A percentile compares a stretch with the other conserved stretches of the same genome.
These are phyloP conservation scores for Corymbia citriodora DNA, from an alignment of 441 rosid species.

Conservation along the genomic window DNA sequence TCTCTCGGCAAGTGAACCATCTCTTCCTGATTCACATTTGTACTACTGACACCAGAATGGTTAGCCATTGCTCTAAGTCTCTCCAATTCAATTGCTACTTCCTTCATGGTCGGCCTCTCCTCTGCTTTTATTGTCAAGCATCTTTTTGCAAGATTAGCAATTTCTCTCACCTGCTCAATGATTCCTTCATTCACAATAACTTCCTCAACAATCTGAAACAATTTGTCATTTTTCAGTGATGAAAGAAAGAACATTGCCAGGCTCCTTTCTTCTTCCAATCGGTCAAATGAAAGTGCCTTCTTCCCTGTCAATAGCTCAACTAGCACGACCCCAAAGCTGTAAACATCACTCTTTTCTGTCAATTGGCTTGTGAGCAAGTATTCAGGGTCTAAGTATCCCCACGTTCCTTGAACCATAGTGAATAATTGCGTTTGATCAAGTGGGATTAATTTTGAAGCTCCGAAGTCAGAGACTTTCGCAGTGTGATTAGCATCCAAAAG, in stretches of 20 bases:
- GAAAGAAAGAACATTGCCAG: not conserved
- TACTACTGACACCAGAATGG: accelerated
- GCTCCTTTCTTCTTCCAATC: accelerated
- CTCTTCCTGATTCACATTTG: not conserved
- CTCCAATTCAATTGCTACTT: not conserved
- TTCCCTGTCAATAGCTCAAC: not conserved
- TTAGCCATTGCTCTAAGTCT: accelerated
- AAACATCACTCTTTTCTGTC: not conserved
- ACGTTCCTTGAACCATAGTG: not conserved
- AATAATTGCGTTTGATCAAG: not conserved
- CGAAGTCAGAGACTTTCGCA: not conserved
- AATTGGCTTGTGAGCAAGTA: not conserved
- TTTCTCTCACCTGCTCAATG: too few relatives aligned
- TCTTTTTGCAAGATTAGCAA: not conserved
- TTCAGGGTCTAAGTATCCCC: not conserved
- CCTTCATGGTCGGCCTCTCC: not conserved
- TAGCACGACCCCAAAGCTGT: not conserved
- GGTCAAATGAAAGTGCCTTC: not conserved
- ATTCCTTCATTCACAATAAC: too few relatives aligned
- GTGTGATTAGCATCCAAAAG: too few relatives aligned
- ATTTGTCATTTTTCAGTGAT: too few relatives aligned
- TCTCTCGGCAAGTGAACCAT: accelerated
- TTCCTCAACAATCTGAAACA: too few relatives aligned
- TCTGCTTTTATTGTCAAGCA: not conserved
- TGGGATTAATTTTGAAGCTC: not conserved